These are phyloP conservation scores for Salix udensis DNA, from an alignment of 345 rosid genomes.

Conservation along the genomic window DNA sequence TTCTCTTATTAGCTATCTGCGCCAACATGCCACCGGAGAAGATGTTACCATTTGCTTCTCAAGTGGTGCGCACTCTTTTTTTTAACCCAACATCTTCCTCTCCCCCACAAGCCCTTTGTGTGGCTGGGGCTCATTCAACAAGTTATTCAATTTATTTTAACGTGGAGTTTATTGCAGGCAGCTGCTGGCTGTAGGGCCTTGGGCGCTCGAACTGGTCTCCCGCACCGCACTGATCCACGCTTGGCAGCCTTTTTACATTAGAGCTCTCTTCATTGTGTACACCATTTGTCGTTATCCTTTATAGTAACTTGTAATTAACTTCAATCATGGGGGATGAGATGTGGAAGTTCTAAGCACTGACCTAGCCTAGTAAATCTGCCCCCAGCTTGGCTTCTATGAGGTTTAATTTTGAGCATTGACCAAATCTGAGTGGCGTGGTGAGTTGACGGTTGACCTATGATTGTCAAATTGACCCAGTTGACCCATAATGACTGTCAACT, in stretches of 20 bases:
- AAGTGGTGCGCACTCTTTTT: conserved; percentile 57
- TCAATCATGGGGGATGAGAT: too few relatives aligned
- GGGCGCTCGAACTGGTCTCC: conserved; percentile 85
- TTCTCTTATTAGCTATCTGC: conserved; percentile 54
- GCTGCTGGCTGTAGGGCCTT: conserved; percentile 66
- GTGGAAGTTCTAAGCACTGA: too few relatives aligned
- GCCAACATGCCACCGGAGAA: conserved; percentile 62
- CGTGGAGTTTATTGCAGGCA: conserved; percentile 53
- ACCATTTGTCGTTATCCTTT: background rate
- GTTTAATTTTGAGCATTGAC: too few relatives aligned
- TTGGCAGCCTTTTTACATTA: conserved; percentile 37
- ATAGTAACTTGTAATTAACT: too few relatives aligned
- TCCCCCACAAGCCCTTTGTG: background rate
- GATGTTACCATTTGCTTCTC: conserved; percentile 76
- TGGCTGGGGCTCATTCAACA: background rate
- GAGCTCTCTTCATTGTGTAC: background rate
- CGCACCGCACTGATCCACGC: conserved; percentile 46
- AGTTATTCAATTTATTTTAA: background rate
- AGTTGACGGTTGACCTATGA: too few relatives aligned
- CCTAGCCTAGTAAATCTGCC: too few relatives aligned
- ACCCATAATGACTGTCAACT: too few relatives aligned
- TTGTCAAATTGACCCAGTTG: too few relatives aligned
- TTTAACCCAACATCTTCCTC: background rate
- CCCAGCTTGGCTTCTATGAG: too few relatives aligned
- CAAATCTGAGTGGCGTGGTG: too few relatives aligned